These are phyloP conservation scores for Clonostachys rosea DNA, from an alignment of 2,329 filamentous ascomycete genomes.

Conservation along the genomic window DNA sequence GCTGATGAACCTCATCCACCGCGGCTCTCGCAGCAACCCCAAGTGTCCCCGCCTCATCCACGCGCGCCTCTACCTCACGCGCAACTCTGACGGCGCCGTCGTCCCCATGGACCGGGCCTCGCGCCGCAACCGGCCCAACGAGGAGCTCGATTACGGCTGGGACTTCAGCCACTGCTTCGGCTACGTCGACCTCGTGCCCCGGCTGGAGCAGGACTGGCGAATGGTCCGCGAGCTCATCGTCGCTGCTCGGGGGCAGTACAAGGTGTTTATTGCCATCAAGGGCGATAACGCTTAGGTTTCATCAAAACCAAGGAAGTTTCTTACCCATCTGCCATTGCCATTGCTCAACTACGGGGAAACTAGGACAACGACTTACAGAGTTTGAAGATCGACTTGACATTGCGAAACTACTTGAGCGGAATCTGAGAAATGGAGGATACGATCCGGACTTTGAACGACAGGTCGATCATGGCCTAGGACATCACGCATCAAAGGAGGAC, in stretches of 20 bases:
- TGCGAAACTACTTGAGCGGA: too few relatives aligned
- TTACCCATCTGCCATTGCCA: too few relatives aligned
- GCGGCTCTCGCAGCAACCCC: background rate
- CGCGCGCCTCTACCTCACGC: conserved; percentile 12
- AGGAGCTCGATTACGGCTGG: conserved; percentile 10
- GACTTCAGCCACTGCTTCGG: conserved; percentile 15
- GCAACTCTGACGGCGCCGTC: conserved; percentile 7
- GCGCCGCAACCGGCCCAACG: too few relatives aligned
- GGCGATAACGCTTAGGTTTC: background rate
- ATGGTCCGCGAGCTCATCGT: conserved; percentile 18
- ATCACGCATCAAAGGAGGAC: too few relatives aligned
- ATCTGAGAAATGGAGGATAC: too few relatives aligned
- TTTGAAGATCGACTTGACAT: too few relatives aligned
- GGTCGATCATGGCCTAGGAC: too few relatives aligned
- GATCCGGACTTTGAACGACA: too few relatives aligned
- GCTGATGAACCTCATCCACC: conserved; percentile 1
- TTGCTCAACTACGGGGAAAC: too few relatives aligned
- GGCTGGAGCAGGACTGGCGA: conserved; percentile 16
- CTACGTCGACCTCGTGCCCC: conserved; percentile 13
- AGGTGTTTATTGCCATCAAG: conserved; percentile 15
- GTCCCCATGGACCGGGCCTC: background rate
- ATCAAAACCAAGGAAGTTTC: too few relatives aligned
- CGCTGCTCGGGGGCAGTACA: conserved; percentile 12
- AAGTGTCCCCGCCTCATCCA: conserved; percentile 10
- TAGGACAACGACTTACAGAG: too few relatives aligned